phyloP scores from a whole-genome alignment of 768 basidiomycete species.

The Tricholoma sp. region DNA sequence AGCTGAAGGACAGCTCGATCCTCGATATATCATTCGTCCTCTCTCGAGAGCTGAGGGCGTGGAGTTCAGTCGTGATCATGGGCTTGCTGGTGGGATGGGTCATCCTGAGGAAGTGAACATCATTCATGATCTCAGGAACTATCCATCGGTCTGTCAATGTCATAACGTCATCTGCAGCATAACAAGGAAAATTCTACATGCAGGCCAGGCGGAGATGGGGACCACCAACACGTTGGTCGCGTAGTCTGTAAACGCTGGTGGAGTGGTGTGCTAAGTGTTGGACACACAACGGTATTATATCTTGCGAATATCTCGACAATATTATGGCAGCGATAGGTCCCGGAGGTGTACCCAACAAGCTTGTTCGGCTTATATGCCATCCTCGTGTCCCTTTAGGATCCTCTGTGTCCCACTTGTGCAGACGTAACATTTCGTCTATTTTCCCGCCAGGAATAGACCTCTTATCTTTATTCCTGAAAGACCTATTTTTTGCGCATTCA shows the following conservation, averaged over 20 bases:
- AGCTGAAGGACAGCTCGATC: background rate
- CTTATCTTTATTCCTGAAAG: background rate
- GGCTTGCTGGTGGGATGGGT: slow-evolving; percentile 27
- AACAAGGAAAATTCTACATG: no score
- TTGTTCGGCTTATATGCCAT: background rate
- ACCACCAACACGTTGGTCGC: background rate
- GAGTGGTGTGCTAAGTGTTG: background rate
- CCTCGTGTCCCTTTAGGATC: background rate
- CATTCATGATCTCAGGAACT: background rate
- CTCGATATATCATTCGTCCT: background rate
- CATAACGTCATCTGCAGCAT: background rate
- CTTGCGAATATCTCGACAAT: background rate
- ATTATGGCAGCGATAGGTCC: background rate
- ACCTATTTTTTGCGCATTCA: background rate
- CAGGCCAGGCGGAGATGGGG: no score
- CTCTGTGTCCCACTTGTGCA: background rate
- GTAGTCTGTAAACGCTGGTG: background rate
- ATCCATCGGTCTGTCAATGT: background rate
- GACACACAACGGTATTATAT: background rate
- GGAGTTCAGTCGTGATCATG: slow-evolving; percentile 24
- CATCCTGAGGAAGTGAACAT: slow-evolving; percentile 9
- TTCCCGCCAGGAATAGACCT: background rate
- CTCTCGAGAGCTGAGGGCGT: slow-evolving; percentile 17
- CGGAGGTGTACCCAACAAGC: background rate
- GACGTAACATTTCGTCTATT: background rate